These are phyloP conservation scores for Massariosphaeria phaeospora DNA, from an alignment of 495 filamentous ascomycete species.

Conservation along the genomic window DNA sequence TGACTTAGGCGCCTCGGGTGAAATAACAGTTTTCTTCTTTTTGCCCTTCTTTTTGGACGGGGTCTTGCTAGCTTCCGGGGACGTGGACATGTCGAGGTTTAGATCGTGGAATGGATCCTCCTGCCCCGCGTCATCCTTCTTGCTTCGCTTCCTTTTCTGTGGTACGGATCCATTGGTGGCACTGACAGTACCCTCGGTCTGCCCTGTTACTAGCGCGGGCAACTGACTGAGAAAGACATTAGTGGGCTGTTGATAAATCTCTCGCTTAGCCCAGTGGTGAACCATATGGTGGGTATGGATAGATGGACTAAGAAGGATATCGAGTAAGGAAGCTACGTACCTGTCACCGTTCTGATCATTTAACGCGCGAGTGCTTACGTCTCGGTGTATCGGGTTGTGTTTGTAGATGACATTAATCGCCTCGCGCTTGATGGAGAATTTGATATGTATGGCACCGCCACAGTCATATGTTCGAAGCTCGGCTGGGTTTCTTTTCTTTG, in stretches of 20 bases:
- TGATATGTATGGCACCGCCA: conserved; percentile 25
- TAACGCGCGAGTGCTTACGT: neutral
- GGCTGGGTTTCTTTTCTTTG: neutral
- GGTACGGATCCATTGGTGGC: neutral
- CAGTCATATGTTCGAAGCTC: conserved; percentile 25
- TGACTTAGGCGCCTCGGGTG: neutral
- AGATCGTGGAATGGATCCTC: neutral
- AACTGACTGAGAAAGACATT: neutral
- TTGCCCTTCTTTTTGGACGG: conserved; percentile 6
- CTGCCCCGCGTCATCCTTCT: neutral
- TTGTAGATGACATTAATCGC: conserved; percentile 27
- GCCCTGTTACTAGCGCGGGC: neutral
- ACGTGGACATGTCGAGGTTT: conserved; percentile 13
- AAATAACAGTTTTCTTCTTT: neutral
- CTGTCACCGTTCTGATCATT: neutral
- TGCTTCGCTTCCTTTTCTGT: conserved; percentile 4
- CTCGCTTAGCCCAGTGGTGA: no score
- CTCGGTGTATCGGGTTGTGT: conserved; percentile 27
- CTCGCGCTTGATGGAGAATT: conserved; percentile 25
- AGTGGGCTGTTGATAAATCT: neutral
- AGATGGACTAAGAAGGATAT: no score
- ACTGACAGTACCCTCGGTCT: neutral
- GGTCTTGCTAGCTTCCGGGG: conserved; percentile 4
- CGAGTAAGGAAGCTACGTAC: neutral
- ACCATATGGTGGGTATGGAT: no score